Conservation (phyloP, 108 stramenopile genomes). For the Skeletonema menzelii region DNA sequence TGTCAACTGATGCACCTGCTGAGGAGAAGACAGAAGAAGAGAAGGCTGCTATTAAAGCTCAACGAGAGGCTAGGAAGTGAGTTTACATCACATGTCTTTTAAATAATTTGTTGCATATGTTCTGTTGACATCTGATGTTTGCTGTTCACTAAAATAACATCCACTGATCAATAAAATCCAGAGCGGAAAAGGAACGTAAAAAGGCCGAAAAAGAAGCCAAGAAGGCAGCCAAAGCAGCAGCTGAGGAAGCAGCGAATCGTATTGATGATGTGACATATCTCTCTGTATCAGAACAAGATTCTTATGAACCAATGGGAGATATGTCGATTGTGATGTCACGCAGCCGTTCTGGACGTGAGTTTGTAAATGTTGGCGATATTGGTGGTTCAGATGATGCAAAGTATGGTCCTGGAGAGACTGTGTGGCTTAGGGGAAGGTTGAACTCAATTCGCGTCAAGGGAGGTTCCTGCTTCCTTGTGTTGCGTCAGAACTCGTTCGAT, state of each 20-base stretch:
- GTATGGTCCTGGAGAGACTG: constrained; percentile 59
- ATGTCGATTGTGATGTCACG: constrained; percentile 75
- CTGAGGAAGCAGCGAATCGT: constrained; percentile 61
- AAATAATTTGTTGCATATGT: too few relatives aligned
- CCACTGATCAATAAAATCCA: constrained; percentile 4
- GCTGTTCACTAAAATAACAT: neutral
- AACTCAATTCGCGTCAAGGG: constrained; percentile 96
- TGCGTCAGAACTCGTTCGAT: constrained; percentile 89
- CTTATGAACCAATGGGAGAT: constrained; percentile 73
- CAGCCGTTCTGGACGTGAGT: constrained; percentile 69
- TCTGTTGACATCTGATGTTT: neutral
- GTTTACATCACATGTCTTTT: constrained; percentile 34
- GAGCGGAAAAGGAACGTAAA: constrained; percentile 83
- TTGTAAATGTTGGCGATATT: constrained; percentile 61
- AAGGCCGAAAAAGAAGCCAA: constrained; percentile 85
- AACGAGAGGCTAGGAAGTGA: constrained; percentile 77
- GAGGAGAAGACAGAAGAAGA: constrained; percentile 84
- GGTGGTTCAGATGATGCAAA: constrained; percentile 35
- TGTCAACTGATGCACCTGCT: constrained; percentile 32
- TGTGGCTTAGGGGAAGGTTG: constrained; percentile 93
- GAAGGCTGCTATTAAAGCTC: constrained; percentile 72
- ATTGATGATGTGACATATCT: constrained; percentile 79
- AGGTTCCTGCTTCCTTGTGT: constrained; percentile 92
- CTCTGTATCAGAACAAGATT: constrained; percentile 63
- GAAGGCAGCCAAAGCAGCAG: constrained; percentile 67